Percentiles rank a stretch among this genome's conserved stretches.
Conservation (phyloP, 371 early-diverging fungal genomes). For the Mortierella sp. region DNA sequence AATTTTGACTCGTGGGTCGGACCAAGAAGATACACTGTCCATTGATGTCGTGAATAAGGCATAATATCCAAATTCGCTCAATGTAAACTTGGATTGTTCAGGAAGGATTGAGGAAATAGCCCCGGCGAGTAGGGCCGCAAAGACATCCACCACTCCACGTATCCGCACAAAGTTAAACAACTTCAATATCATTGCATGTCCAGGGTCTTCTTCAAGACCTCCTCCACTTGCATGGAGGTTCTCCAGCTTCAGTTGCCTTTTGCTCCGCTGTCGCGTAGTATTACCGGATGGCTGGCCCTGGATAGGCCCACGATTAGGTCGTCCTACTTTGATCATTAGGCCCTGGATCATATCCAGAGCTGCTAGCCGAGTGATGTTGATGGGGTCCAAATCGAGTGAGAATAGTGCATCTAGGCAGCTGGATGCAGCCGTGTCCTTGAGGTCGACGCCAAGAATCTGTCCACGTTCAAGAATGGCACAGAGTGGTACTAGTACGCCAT, state of each 20-base stretch:
- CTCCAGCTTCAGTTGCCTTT: background rate
- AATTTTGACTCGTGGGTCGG: constrained; percentile 33
- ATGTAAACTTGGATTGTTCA: constrained; percentile 32
- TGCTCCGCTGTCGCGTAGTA: constrained; percentile 8
- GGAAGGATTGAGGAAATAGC: constrained; percentile 40
- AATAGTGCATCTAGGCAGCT: constrained; percentile 32
- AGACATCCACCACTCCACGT: constrained; percentile 44
- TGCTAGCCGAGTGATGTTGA: constrained; percentile 26
- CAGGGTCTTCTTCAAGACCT: constrained; percentile 11
- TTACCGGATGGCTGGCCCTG: constrained; percentile 5
- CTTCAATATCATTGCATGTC: constrained; percentile 28
- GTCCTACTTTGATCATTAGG: constrained; percentile 16
- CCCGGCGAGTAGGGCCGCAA: constrained; percentile 44
- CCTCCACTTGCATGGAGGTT: background rate
- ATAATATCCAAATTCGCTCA: constrained; percentile 52
- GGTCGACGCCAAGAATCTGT: constrained; percentile 24
- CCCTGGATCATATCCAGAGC: constrained; percentile 48
- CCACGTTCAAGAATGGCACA: constrained; percentile 24
- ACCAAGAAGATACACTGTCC: constrained; percentile 49
- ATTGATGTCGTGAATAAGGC: constrained; percentile 48
- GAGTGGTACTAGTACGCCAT: constrained; percentile 39
- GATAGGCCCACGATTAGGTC: constrained; percentile 11
- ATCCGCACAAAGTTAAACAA: constrained; percentile 30
- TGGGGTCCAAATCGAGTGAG: constrained; percentile 29
- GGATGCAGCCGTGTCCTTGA: constrained; percentile 29